Evolutionary conservation across 768 basidiomycete genomes (phyloP), one percentile per base, ranked within the genome.

Genomic region (Tephrocybe sp.): DNA sequence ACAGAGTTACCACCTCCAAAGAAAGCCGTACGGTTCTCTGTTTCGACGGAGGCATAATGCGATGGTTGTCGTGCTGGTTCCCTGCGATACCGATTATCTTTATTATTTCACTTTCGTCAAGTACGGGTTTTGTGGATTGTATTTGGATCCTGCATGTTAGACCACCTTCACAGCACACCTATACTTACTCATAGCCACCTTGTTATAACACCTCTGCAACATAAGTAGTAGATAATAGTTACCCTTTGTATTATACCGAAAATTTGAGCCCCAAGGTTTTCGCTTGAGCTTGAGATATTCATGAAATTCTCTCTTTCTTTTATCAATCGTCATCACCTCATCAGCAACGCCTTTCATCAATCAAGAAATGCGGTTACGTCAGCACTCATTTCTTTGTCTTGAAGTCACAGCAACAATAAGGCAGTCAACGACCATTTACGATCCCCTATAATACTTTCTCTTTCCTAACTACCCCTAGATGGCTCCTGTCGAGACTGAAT

Each of bases 401-500:
- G 13, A n/a, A 19, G 13, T 14, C 47, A 9, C 41, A 44, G 38
- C 31, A 12, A 45, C 22, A 31, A 16, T 34, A 19, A 45, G 19
- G 20, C 8, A 45, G 19, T 33, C 45, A 17, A 57, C 56, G 48
- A 42, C 47, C 50, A 22, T 44, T 51, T 56, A 54, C 50, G 45
- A 56, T 53, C 50, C 9, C 44, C 45, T 56, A 49, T 56, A 53
- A 53, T 56, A 47, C 22, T 49, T 32, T 49, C 36, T 51, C 35
- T 39, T 20, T 42, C 39, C 39, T 32, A 52, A 41, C 42, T 52
- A 42, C 31, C 19, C 7, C 43, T 11, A 39, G 33, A 92, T 92
- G 89, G 76, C 86, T n/a, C 90, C 90, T n/a, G 82, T 92, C 16
- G 91, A 93, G 63, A 91, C 89, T 11, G 87, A 87, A 63, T 94